Evolutionary conservation across 108 stramenopile species (phyloP), one percentile per base, ranked within the genome.

Genomic region (Cyclotella atomus): DNA sequence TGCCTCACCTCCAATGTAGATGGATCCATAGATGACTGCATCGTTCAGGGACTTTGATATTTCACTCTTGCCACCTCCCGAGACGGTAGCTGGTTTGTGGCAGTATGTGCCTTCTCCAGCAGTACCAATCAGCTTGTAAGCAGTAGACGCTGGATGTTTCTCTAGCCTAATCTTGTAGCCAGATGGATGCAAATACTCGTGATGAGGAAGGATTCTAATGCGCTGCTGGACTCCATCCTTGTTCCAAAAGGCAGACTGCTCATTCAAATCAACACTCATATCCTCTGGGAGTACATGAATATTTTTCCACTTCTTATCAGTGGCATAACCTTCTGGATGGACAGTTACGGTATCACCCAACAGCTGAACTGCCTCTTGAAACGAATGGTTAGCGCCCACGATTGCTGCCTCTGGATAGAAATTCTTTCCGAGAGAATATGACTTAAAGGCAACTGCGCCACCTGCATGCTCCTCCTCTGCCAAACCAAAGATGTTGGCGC

Each of bases 391-490:
- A 34, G 69, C 81, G 34, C 66, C 71, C 27, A 79, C 70, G 47
- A 73, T 73, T 0, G 60, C 36, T 25, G 77, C 78, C 25, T 86
- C 78, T 12, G 85, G 66, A 17, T 76, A 68, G 61, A 83, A 86
- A 29, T 81, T 68, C 41, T 74, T 82, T 49, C 85, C 85, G 5
- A 86, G 56, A 24, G 75, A 83, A 34, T 76, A 68, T 14, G 78
- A 56, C 52, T 86, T 86, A 75, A 86, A 86, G 8, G 85, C 85
- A 15, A 86, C 66, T 10, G 85, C 85, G 16, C 85, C 85, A 45
- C 85, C 85, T 56, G 85, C 85, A 45, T 86, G 85, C 34, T 86
- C 85, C 49, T 86, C 85, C 53, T 86, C 85, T 12, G 85, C 85
- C 55, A 83, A 60, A 0, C 85, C 85, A 47, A 70, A 80, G 17